Evolutionary conservation across 192 early-diverging fungal species (phyloP).

Genomic region (Rhizoclosmatium globosum): DNA sequence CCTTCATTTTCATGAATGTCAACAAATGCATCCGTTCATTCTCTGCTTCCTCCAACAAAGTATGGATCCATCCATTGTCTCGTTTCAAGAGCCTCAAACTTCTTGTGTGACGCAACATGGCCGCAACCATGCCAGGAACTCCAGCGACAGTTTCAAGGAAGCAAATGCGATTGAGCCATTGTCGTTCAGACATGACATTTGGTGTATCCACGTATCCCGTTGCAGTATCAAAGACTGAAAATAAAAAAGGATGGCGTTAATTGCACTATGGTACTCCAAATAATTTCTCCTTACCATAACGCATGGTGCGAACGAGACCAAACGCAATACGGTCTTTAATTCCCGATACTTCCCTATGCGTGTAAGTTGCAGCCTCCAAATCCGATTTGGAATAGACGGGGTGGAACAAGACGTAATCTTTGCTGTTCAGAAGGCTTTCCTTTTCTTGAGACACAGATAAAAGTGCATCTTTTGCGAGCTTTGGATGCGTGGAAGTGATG

Average conservation of each 20-base stretch:
- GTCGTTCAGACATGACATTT: slow-evolving; percentile 48
- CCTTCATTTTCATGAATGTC: slow-evolving; percentile 53
- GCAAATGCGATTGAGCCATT: slow-evolving; percentile 54
- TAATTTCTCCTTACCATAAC: slow-evolving; percentile 25
- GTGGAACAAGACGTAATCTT: slow-evolving; percentile 39
- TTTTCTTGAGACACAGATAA: background rate
- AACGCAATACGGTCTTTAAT: slow-evolving; percentile 41
- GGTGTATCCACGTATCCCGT: slow-evolving; percentile 45
- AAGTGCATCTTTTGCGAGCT: background rate
- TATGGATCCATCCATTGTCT: slow-evolving; percentile 93
- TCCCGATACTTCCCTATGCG: slow-evolving; percentile 31
- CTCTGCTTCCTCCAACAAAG: slow-evolving; percentile 91
- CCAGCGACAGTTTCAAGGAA: slow-evolving; percentile 55
- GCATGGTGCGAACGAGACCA: slow-evolving; percentile 36
- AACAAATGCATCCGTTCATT: slow-evolving; percentile 80
- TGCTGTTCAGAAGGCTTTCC: no score
- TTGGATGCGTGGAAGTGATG: background rate
- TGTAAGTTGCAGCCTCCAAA: slow-evolving; percentile 32
- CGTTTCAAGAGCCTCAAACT: slow-evolving; percentile 69
- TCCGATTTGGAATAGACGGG: slow-evolving; percentile 47
- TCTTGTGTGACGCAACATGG: slow-evolving; percentile 41
- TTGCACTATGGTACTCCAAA: no score
- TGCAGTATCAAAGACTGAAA: slow-evolving; percentile 35
- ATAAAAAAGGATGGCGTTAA: background rate
- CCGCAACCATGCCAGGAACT: slow-evolving; percentile 91